Conservation (phyloP, 306 rosid genomes). For the Medicago lupulina region DNA sequence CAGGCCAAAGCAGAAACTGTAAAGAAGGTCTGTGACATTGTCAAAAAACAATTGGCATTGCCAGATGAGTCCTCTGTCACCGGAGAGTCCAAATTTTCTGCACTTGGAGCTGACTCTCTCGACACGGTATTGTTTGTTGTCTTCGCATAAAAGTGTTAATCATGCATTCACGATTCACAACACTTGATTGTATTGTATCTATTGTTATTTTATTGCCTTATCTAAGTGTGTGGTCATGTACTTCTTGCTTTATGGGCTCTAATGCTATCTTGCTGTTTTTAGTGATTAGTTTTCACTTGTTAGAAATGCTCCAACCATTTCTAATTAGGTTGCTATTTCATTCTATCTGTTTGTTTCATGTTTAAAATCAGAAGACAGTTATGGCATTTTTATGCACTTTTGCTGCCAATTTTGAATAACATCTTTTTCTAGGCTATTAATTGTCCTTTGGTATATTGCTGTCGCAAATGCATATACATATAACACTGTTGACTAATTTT, state of each 20-base stretch:
- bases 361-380: too few species aligned
- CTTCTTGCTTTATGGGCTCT: neutral
- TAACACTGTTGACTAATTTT: neutral
- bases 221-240: neutral
- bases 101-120: constrained; percentile 93
- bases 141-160: neutral
- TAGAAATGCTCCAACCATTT: neutral
- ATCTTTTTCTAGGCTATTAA: constrained; percentile 1
- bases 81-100: constrained; percentile 71
- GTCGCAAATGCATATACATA: neutral
- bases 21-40: constrained; percentile 66
- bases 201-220: neutral
- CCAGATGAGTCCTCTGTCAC: constrained; percentile 51
- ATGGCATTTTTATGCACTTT: too few species aligned
- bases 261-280: neutral
- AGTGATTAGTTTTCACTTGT: constrained; percentile 4
- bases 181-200: neutral
- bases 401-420: neutral
- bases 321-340: neutral
- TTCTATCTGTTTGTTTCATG: neutral
- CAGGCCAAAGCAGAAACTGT: constrained; percentile 89
- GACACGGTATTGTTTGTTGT: constrained; percentile 67
- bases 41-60: constrained; percentile 84
- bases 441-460: neutral
- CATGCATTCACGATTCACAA: neutral